Conservation (phyloP, 805 yeast species). For the Ogataea haglerorum region DNA sequence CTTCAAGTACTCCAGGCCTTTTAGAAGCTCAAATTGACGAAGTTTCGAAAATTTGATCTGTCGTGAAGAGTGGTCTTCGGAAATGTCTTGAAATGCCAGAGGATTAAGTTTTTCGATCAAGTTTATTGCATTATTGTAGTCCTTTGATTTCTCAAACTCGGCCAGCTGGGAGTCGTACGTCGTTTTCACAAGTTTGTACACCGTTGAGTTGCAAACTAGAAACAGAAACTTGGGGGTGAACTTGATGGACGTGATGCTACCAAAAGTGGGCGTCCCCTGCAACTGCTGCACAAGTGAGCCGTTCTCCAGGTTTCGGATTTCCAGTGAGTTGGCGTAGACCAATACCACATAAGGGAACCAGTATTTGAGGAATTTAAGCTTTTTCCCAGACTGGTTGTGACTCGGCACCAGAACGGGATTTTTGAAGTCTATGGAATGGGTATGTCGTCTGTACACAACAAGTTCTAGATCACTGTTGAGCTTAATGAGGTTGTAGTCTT, state of each 20-base stretch:
- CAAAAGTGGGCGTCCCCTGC: slow-evolving; percentile 2
- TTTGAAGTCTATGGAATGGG: slow-evolving; percentile 19
- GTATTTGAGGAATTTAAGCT: slow-evolving; percentile 29
- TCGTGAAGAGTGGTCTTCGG: slow-evolving; percentile 21
- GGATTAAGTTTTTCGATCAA: slow-evolving; percentile 36
- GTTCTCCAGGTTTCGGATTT: slow-evolving; percentile 37
- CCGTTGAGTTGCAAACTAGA: slow-evolving; percentile 27
- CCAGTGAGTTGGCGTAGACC: slow-evolving; percentile 30
- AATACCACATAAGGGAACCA: slow-evolving; percentile 41
- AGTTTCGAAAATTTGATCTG: slow-evolving; percentile 35
- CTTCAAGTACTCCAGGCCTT: slow-evolving; percentile 35
- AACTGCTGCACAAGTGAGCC: slow-evolving; percentile 35
- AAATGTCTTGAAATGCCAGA: slow-evolving; percentile 15
- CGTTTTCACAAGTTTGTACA: slow-evolving; percentile 28
- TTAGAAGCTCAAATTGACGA: slow-evolving; percentile 41
- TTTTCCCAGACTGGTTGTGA: slow-evolving; percentile 17
- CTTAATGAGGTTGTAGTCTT: slow-evolving; percentile 24
- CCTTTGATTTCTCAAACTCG: slow-evolving; percentile 28
- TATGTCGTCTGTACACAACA: slow-evolving; percentile 14
- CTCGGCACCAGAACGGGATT: slow-evolving; percentile 19
- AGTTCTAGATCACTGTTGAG: slow-evolving; percentile 23
- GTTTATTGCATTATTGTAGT: slow-evolving; percentile 43
- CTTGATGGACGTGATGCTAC: slow-evolving; percentile 17
- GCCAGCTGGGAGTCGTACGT: slow-evolving; percentile 35
- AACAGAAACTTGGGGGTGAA: slow-evolving; percentile 28